These are phyloP conservation scores for Alternaria consortialis DNA, from an alignment of 2,329 filamentous ascomycete genomes.

Conservation along the genomic window DNA sequence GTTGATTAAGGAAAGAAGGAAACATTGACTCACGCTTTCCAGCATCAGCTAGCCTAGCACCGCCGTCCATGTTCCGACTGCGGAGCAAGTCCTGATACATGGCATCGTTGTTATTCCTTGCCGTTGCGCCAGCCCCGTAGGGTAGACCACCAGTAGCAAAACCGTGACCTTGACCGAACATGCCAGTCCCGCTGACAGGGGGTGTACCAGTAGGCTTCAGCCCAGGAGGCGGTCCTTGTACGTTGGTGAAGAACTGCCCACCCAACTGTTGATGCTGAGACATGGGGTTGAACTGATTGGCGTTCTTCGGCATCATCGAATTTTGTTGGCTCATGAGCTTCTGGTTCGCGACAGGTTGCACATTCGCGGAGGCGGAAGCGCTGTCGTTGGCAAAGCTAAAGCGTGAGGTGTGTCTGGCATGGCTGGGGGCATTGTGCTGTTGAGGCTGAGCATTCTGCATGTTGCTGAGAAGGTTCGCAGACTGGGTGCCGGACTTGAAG, in stretches of 20 bases:
- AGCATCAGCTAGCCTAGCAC: constrained; percentile 79
- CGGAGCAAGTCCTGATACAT: constrained; percentile 81
- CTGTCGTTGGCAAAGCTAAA: constrained; percentile 87
- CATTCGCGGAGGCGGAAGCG: constrained; percentile 65
- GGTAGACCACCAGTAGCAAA: constrained; percentile 75
- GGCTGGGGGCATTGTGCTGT: constrained; percentile 67
- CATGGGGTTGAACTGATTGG: constrained; percentile 60
- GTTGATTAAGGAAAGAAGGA: constrained; percentile 89
- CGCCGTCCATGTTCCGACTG: constrained; percentile 66
- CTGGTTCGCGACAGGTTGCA: constrained; percentile 81
- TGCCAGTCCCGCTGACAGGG: constrained; percentile 77
- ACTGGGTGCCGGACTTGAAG: constrained; percentile 60
- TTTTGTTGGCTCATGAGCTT: constrained; percentile 85
- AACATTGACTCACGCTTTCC: constrained; percentile 99
- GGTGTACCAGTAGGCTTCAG: constrained; percentile 95
- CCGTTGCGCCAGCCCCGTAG: constrained; percentile 67
- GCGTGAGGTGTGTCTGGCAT: constrained; percentile 83
- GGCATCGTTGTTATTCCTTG: constrained; percentile 80
- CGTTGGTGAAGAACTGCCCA: constrained; percentile 81
- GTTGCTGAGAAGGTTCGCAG: constrained; percentile 64
- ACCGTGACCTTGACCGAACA: constrained; percentile 89
- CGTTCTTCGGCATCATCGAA: constrained; percentile 76
- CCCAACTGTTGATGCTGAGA: constrained; percentile 63
- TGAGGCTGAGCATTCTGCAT: constrained; percentile 57
- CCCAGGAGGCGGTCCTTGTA: constrained; percentile 92